Base-by-base conservation (phyloP, 2,329 filamentous ascomycete genomes). In the Microcyclosporella mali region DNA sequence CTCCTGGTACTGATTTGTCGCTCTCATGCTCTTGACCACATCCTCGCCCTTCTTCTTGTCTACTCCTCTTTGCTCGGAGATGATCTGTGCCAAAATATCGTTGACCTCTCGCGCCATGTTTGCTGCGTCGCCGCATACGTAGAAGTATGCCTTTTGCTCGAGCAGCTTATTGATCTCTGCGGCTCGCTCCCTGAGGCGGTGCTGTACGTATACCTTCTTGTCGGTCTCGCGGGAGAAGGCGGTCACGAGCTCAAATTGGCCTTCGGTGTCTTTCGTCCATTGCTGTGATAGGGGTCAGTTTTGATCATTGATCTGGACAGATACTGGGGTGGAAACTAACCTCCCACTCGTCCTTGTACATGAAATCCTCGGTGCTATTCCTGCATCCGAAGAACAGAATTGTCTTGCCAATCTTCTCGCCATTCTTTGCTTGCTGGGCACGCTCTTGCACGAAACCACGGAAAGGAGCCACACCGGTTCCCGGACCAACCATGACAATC, bases 401-500 rank as follows among this genome's bases (percentile, higher is more conserved):
- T 0, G 88, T 94, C 59, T 83, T 83, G 48, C 92, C 92, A 55
- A 98, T 85, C 21, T 82, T 78, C 60, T 88, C 77, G 37, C 92
- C 92, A 43, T 82, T 77, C 58, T 83, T 79, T 6, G 84, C 88
- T 65, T 86, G 82, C 60, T 85, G 85, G 40, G 87, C 88, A 56
- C 92, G 81, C 68, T 98, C 92, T 63, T 97, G 92, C 8, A 98
- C 77, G 64, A 98, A 98, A 6, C 78, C 92, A 55, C 92, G 83
- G 81, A 98, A 95, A 14, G 92, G 92, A 18, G 92, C 92, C 42
- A 95, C 88, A 73, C 92, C 92, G 40, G 92, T 97, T 62, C 92
- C 92, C 10, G 92, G 92, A 17, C 92, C 92, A 56, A 97, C 81
- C 82, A 95, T 89, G 66, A 98, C 94, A 57, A 98, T 74, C 21